Base-by-base conservation (phyloP, 1,284 basidiomycete species). In the Ceratobasidium theobromae region DNA sequence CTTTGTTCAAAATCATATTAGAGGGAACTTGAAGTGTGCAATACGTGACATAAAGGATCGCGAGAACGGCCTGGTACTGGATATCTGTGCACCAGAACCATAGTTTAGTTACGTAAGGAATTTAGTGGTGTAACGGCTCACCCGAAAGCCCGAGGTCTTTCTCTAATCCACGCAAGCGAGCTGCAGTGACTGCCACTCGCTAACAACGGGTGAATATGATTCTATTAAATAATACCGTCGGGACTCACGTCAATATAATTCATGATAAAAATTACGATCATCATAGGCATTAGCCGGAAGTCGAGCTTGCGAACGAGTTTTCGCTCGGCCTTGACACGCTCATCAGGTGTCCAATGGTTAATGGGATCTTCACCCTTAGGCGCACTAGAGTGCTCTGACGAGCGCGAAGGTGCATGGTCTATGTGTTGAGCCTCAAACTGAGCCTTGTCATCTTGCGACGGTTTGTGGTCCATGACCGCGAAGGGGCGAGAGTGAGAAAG, bases 21-120 rank as follows among this genome's bases (percentile, higher is more conserved):
- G 67, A 68, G 4, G 68, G 68, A 23, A 68, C 32, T 57, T 66
- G 32, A 33, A 27, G 53, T 21, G 45, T 48, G 25, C 43, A 49
- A 27, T 43, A 67, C 9, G 88, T 89, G 51, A 90, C 82, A 72
- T 89, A 92, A 40, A 93, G 82, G 68, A 91, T 84, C 25, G 85
- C 85, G 27, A 93, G 75, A 25, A 91, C 76, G 0, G 86, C 88
- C 14, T 85, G 82, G 74, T 90, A 92, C 72, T 91, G 80, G 43
- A 58, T 48, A 27, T 28, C 18, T 57, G 32, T 40, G 21, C 4
- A 48, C 43, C 35, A 4, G 40, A 5, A 16, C 14, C 3, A 12
- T 46, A 14, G 4, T 46, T 21, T 23, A 21, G 2, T 2, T 21
- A 41, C 8, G n/a, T 3, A 2, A 12, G n/a, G 35, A 35, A 3